These are phyloP conservation scores for Mimosa pudica DNA, from an alignment of 306 rosid species.

Conservation along the genomic window DNA sequence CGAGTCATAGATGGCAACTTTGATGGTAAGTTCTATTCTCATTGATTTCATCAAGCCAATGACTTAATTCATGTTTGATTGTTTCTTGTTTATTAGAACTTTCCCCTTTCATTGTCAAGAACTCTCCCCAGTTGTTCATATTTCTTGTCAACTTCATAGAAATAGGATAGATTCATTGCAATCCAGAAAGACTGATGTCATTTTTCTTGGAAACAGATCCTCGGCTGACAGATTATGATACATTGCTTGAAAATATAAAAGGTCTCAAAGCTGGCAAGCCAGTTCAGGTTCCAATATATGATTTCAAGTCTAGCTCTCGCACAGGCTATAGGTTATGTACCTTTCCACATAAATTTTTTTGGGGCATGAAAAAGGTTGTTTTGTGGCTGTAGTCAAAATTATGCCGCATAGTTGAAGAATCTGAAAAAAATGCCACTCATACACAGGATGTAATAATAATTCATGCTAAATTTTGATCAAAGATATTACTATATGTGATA, in stretches of 20 bases:
- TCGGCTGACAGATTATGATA: constrained; percentile 92
- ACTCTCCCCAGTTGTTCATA: constrained; percentile 11
- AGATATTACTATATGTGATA: constrained; percentile 14
- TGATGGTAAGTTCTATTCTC: constrained; percentile 61
- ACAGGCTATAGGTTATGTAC: constrained; percentile 78
- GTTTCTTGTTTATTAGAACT: neutral
- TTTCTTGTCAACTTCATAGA: constrained; percentile 27
- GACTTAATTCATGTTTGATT: constrained; percentile 13
- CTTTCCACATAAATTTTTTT: constrained; percentile 25
- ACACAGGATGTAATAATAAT: constrained; percentile 8
- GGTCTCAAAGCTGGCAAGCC: constrained; percentile 86
- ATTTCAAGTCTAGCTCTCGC: constrained; percentile 92
- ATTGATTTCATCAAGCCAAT: neutral
- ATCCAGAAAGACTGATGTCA: constrained; percentile 37
- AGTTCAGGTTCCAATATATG: constrained; percentile 88
- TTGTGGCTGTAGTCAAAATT: constrained; percentile 19
- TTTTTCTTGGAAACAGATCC: constrained; percentile 74
- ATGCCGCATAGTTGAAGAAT: constrained; percentile 35
- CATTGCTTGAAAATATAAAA: constrained; percentile 83
- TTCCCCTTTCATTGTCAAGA: constrained; percentile 5
- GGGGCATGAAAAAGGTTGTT: constrained; percentile 27
- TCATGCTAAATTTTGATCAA: neutral
- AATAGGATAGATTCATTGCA: constrained; percentile 37
- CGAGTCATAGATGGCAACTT: constrained; percentile 94
- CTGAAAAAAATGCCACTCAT: neutral